Conservation (phyloP, 768 basidiomycete species). For the Russula virescens region DNA sequence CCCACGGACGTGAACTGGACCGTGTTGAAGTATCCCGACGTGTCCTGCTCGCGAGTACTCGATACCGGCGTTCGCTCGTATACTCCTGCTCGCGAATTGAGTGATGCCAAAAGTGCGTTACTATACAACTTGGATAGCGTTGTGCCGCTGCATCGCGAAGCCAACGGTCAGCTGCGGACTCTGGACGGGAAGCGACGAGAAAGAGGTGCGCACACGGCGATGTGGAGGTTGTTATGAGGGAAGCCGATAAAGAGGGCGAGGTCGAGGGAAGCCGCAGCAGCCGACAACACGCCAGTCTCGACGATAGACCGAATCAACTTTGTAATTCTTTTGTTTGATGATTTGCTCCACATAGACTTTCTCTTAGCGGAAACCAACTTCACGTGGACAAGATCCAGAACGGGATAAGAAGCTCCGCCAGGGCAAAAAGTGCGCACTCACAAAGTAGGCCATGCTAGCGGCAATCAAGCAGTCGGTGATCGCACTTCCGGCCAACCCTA, state of each 20-base stretch:
- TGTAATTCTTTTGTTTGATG: neutral
- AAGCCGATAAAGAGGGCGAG: neutral
- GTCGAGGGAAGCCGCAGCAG: neutral
- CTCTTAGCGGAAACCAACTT: neutral
- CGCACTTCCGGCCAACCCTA: neutral
- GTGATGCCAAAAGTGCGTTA: slow-evolving; percentile 10
- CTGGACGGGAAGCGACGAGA: neutral
- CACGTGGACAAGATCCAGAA: neutral
- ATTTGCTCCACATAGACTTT: neutral
- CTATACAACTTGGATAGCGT: slow-evolving; percentile 11
- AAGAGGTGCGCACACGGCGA: neutral
- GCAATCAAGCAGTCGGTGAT: neutral
- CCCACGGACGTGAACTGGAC: slow-evolving; percentile 1
- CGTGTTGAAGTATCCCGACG: neutral
- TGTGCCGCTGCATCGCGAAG: neutral
- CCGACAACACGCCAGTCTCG: slow-evolving; percentile 4
- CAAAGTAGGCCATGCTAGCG: slow-evolving; percentile 8
- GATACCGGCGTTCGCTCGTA: neutral
- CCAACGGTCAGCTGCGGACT: neutral
- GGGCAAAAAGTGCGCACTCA: neutral
- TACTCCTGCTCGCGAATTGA: neutral
- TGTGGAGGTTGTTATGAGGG: neutral
- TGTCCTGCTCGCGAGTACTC: no score
- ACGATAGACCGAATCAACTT: slow-evolving; percentile 1
- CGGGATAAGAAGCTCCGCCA: neutral